phyloP scores from a whole-genome alignment of 345 rosid species.

The Pugionium cornutum region DNA sequence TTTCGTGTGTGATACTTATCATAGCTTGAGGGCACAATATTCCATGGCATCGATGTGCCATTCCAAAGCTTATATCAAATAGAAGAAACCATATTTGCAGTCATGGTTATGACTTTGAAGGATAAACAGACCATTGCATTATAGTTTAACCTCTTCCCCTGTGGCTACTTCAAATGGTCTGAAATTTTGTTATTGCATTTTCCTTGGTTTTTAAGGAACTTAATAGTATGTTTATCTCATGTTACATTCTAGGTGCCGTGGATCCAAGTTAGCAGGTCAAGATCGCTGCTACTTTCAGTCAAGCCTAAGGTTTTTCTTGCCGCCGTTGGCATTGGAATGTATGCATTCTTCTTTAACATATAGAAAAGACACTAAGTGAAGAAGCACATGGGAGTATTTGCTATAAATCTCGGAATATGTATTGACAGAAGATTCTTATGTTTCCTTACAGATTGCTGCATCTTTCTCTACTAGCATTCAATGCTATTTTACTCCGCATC shows the following conservation, averaged over 20 bases:
- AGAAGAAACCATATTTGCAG: not conserved
- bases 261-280: conserved; percentile 93
- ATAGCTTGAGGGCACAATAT: conserved; percentile 6
- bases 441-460: conserved; percentile 60
- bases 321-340: conserved; percentile 77
- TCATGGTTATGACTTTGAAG: conserved; percentile 14
- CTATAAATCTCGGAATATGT: not conserved
- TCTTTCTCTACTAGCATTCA: conserved; percentile 62
- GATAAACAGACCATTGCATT: not conserved
- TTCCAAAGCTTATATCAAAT: not conserved
- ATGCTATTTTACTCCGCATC: conserved; percentile 54
- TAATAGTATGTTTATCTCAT: conserved; percentile 25
- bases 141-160: not conserved
- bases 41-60: conserved; percentile 14
- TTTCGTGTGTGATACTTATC: not conserved
- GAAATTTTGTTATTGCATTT: conserved; percentile 19
- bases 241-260: conserved; percentile 73
- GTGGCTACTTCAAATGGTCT: conserved; percentile 4
- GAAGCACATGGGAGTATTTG: conserved; percentile 18
- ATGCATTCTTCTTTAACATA: conserved; percentile 40
- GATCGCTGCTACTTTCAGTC: conserved; percentile 73
- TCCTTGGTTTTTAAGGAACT: conserved; percentile 6
- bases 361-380: not conserved
- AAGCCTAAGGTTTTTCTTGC: conserved; percentile 66
- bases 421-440: conserved; percentile 22